Conservation (phyloP, 2,329 filamentous ascomycete species). For the Arthrobotrys sphaeroides region DNA sequence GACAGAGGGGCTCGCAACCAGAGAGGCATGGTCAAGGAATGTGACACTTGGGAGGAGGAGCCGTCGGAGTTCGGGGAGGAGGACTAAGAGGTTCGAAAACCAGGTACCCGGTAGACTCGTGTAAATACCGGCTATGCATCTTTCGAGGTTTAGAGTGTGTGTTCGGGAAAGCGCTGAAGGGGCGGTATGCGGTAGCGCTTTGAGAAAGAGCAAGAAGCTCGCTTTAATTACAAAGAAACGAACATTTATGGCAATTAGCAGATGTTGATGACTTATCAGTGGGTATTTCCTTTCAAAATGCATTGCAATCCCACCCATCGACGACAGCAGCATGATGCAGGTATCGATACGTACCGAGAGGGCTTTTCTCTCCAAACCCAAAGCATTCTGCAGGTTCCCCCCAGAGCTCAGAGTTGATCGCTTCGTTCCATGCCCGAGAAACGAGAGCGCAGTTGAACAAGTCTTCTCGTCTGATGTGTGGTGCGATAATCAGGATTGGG, state of each 20-base stretch:
- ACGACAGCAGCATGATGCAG: not conserved
- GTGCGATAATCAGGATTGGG: conserved; percentile 52
- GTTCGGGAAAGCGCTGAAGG: conserved; percentile 6
- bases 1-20: conserved; percentile 19
- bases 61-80: conserved; percentile 40
- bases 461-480: conserved; percentile 51
- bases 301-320: too few relatives aligned
- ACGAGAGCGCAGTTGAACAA: conserved; percentile 54
- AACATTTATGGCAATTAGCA: not conserved
- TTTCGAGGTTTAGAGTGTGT: conserved; percentile 42
- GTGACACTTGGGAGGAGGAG: conserved; percentile 45
- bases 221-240: not conserved
- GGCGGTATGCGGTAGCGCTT: not conserved
- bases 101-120: conserved; percentile 53
- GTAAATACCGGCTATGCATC: conserved; percentile 53
- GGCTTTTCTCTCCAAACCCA: conserved; percentile 44
- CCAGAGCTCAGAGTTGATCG: conserved; percentile 54
- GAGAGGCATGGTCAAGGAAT: conserved; percentile 53
- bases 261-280: not conserved
- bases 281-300: too few relatives aligned
- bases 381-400: conserved; percentile 42
- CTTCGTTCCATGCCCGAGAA: conserved; percentile 49
- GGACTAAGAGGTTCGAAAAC: conserved; percentile 51
- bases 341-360: conserved; percentile 21
- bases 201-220: conserved; percentile 38